These are phyloP conservation scores for Diutina rugosa DNA, from an alignment of 1,139 yeast genomes.

Conservation along the genomic window DNA sequence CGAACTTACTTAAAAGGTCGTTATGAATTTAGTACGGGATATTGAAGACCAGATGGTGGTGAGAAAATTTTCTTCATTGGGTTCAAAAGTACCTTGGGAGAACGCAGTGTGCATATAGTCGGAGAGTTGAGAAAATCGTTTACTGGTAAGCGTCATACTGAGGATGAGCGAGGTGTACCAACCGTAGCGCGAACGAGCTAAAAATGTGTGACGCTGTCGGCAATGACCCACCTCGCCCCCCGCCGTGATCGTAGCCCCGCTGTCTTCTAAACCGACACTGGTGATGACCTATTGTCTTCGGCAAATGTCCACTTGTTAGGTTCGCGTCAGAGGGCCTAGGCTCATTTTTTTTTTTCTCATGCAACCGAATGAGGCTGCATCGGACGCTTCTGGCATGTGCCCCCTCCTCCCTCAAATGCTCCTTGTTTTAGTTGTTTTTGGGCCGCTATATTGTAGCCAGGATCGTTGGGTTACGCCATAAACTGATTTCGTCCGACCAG, in stretches of 20 bases:
- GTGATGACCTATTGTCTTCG: too few species aligned
- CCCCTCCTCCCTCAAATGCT: background rate
- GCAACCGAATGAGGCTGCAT: background rate
- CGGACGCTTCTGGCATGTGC: background rate
- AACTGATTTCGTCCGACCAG: too few species aligned
- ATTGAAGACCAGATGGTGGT: background rate
- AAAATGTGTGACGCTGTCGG: background rate
- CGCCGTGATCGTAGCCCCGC: background rate
- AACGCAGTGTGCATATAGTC: background rate
- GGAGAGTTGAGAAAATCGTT: background rate
- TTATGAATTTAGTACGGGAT: background rate
- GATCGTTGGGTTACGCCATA: too few species aligned
- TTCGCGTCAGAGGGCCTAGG: background rate
- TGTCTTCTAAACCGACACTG: too few species aligned
- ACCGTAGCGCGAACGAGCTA: background rate
- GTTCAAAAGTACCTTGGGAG: background rate
- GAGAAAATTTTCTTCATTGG: background rate
- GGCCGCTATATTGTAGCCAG: too few species aligned
- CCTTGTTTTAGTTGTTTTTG: background rate
- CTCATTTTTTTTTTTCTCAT: background rate
- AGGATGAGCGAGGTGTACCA: background rate
- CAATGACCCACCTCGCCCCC: background rate
- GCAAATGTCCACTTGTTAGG: too few species aligned
- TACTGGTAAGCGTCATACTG: background rate
- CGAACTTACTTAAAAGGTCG: constrained; percentile 2